Base-by-base conservation (phyloP, 2,329 filamentous ascomycete genomes). In the Fusarium sp. region DNA sequence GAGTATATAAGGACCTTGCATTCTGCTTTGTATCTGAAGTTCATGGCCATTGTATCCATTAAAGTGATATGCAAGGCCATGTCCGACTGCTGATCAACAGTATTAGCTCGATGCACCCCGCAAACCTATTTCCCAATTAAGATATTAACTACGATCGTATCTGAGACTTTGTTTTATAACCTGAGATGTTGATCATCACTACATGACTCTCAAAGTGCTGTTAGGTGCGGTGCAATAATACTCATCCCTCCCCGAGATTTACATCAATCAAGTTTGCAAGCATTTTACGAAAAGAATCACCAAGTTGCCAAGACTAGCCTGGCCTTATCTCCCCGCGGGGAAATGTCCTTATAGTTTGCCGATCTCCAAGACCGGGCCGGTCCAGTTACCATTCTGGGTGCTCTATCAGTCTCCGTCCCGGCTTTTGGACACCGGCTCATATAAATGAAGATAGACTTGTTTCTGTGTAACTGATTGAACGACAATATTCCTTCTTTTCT, bases 361-460 rank as follows among this genome's bases (percentile, higher is more conserved):
- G 23, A 28, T 52, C 49, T 42, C 10, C 8, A 52, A n/a, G 49
- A 52, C 49, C 49, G 49, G 49, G 49, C 49, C 49, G 49, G 49
- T 52, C 34, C 23, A 28, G 25, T 18, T 28, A 26, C 23, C 26
- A 19, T 42, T 41, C 26, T 34, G 23, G 49, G 9, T 25, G 14
- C 13, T 51, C 21, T 51, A 16, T 51, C 48, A 6, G 48, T 39
- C 18, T 51, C 31, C 18, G 4, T 51, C 21, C 48, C 49, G 49
- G 34, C 13, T 26, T 42, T 34, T 21, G 42, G 39, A 19, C 13
- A 34, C 60, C 43, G 25, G 61, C 13, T 53, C 21, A 23, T 34
- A 61, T 44, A 48, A 49, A 62, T 61, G 14, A 66, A 41, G 12
- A 14, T 19, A 54, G 23, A 50, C 13, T 25, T 44, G 30, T 44